Conservation (phyloP, 163 green algal genomes). For the Chlamydomonas reinhardtii region DNA sequence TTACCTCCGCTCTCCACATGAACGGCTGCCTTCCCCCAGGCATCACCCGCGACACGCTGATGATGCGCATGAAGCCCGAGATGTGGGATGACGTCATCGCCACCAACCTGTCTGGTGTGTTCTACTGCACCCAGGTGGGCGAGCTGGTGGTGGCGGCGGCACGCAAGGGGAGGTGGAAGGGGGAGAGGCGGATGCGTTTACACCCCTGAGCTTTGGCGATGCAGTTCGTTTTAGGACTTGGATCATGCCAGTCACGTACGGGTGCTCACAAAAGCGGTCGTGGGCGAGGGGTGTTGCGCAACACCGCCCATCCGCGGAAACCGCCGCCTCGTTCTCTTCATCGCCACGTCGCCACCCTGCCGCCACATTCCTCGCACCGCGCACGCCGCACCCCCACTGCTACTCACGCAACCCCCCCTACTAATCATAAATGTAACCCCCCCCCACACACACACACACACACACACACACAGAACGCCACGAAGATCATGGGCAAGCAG, state of each 20-base stretch:
- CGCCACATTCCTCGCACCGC: too few species aligned
- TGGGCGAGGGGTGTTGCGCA: too few species aligned
- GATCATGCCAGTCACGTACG: too few species aligned
- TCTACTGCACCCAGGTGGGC: conserved; percentile 92
- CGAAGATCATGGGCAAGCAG: conserved; percentile 96
- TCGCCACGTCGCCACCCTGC: too few species aligned
- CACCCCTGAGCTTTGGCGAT: too few species aligned
- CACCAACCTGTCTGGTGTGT: conserved; percentile 97
- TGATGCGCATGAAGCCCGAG: conserved; percentile 99
- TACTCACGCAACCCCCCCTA: not conserved
- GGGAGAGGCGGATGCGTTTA: not conserved
- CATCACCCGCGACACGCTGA: conserved; percentile 97
- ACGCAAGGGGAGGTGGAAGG: not conserved
- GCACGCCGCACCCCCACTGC: too few species aligned
- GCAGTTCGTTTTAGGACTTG: too few species aligned
- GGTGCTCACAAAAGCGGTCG: too few species aligned
- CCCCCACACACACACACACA: not conserved
- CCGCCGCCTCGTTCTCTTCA: too few species aligned
- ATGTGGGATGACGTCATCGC: conserved; percentile 98
- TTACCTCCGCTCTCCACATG: too few species aligned
- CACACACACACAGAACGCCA: conserved; percentile 76
- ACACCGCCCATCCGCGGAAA: too few species aligned
- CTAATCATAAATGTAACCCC: not conserved
- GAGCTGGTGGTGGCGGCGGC: not conserved
- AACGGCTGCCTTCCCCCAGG: too few species aligned